Conservation (phyloP, 331 rosid species). For the Rhamnella rubrinervis region DNA sequence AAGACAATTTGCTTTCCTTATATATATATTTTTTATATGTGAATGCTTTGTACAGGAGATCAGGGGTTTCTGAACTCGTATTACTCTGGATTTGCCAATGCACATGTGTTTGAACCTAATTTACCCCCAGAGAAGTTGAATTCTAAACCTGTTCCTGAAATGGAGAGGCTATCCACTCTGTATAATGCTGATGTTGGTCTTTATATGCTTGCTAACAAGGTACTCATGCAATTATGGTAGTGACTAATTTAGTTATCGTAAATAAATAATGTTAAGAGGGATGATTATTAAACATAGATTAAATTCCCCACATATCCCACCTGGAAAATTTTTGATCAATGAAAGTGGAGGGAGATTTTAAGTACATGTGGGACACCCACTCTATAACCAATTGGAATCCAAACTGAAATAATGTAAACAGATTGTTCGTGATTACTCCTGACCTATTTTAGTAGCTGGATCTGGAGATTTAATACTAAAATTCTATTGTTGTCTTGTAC, state of each 20-base stretch:
- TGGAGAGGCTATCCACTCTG: constrained; percentile 98
- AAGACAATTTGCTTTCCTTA: neutral
- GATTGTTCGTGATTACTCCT: too few species aligned
- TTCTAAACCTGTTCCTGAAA: constrained; percentile 70
- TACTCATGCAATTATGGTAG: constrained; percentile 26
- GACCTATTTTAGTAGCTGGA: too few species aligned
- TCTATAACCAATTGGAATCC: too few species aligned
- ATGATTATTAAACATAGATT: too few species aligned
- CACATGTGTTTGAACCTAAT: constrained; percentile 91
- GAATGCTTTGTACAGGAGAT: constrained; percentile 60
- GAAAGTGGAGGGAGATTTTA: too few species aligned
- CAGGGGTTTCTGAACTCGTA: constrained; percentile 98
- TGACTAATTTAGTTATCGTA: neutral
- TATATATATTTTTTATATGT: neutral
- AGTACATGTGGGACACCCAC: too few species aligned
- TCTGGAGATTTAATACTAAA: too few species aligned
- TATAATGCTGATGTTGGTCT: constrained; percentile 99
- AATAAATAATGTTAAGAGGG: too few species aligned
- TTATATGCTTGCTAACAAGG: constrained; percentile 99
- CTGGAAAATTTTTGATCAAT: too few species aligned
- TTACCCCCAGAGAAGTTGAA: constrained; percentile 46
- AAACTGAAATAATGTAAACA: too few species aligned
- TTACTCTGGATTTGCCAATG: constrained; percentile 78
- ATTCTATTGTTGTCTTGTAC: too few species aligned
- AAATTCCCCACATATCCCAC: too few species aligned